Conservation (phyloP, 306 rosid species). For the Castanea crenata region DNA sequence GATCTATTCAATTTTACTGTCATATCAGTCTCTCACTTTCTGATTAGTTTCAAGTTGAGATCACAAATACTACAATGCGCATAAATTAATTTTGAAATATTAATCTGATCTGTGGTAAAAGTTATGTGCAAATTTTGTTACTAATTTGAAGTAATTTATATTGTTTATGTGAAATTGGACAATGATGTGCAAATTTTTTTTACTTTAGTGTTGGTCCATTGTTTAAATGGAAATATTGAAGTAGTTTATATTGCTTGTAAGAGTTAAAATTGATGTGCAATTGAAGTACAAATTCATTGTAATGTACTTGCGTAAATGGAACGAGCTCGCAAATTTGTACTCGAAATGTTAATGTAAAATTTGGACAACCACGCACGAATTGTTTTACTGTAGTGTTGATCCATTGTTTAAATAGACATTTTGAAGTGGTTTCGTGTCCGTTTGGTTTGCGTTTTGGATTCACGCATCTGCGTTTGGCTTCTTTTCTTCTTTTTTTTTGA, state of each 20-base stretch:
- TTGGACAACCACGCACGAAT: too few species aligned
- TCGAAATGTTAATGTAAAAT: too few species aligned
- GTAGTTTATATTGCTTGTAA: neutral
- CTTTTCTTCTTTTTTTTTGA: too few species aligned
- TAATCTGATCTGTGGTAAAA: neutral
- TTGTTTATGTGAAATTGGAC: neutral
- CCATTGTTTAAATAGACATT: neutral
- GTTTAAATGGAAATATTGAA: neutral
- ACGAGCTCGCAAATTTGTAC: too few species aligned
- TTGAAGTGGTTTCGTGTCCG: neutral
- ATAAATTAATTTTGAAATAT: neutral
- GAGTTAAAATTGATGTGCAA: neutral
- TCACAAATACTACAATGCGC: neutral
- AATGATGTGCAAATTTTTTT: neutral
- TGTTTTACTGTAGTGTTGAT: neutral
- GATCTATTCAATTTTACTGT: neutral
- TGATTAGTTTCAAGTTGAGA: neutral
- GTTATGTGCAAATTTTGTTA: neutral
- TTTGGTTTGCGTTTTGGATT: too few species aligned
- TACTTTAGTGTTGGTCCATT: neutral
- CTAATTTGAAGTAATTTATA: neutral
- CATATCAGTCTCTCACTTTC: neutral
- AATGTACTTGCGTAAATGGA: too few species aligned
- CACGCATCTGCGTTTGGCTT: too few species aligned
- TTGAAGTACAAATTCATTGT: too few species aligned